Evolutionary conservation across 2,329 filamentous ascomycete species (phyloP), one percentile per base, ranked within the genome.

Genomic region (Trichoderma atroviride): DNA sequence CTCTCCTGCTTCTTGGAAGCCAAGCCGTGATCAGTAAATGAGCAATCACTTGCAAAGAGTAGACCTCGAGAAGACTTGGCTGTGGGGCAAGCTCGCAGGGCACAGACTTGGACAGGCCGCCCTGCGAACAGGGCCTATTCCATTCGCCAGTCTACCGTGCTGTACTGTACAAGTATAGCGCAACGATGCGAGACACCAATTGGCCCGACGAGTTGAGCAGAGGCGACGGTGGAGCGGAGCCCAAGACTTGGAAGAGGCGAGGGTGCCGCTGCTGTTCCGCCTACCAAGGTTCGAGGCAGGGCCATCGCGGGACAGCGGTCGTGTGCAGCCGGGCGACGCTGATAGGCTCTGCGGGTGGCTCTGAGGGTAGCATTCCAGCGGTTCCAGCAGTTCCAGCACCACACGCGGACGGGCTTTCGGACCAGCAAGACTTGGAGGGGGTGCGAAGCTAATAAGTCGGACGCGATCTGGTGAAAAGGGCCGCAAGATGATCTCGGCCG

Each of bases 401-500:
- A 50, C 43, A 22, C 10, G 27, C n/a, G 24, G 13, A 29, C 35
- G 37, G 58, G 24, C 13, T 40, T n/a, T 43, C 24, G 40, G 40
- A 43, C 40, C 5, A n/a, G 37, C 16, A 47, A 5, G n/a, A 13
- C 33, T 31, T 53, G 60, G 60, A 35, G 58, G 60, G 59, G 59
- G 62, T 65, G 62, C 27, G 62, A 56, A 47, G 58, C 58, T 19
- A 29, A 24, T 24, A 50, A 50, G n/a, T 50, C 47, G 14, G 58
- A 37, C 58, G 58, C 58, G 58, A 43, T 31, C 58, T 61, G 35
- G 16, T 22, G 19, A 35, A 37, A 27, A 50, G 37, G 29, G 27
- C 37, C 37, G 55, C n/a, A 33, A 59, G 55, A 61, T 68, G 58
- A 62, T 68, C 66, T 68, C 57, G 66, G 66, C 66, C 66, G 57